phyloP scores from a whole-genome alignment of 345 rosid species.

The Salix arbutifolia region DNA sequence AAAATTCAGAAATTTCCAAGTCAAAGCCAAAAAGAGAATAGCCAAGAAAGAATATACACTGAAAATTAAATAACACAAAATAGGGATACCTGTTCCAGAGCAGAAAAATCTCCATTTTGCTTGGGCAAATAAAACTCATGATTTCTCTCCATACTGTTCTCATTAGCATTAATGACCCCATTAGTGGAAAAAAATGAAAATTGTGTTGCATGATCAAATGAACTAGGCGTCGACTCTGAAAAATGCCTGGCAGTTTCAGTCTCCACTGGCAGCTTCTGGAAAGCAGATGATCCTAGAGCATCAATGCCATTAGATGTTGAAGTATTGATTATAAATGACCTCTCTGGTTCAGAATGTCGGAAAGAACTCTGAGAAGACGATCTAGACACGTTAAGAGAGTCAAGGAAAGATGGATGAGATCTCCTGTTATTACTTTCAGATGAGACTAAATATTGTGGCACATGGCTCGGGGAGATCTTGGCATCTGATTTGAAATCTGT shows the following conservation, averaged over 20 bases:
- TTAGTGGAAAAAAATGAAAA: constrained; percentile 31
- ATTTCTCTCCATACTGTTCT: constrained; percentile 27
- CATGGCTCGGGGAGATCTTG: constrained; percentile 37
- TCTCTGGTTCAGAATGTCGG: constrained; percentile 36
- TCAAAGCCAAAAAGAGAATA: neutral
- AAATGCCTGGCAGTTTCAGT: constrained; percentile 34
- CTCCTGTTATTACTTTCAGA: constrained; percentile 54
- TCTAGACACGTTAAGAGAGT: constrained; percentile 65
- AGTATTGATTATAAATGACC: constrained; percentile 28
- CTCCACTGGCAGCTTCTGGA: constrained; percentile 29
- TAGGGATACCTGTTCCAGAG: constrained; percentile 79
- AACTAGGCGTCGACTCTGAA: constrained; percentile 27
- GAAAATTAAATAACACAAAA: neutral
- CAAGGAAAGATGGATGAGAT: constrained; percentile 87
- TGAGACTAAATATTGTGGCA: constrained; percentile 30
- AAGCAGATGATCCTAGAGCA: constrained; percentile 34
- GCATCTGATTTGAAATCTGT: constrained; percentile 38
- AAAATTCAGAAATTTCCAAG: neutral
- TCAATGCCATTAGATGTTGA: constrained; percentile 35
- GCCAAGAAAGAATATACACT: neutral
- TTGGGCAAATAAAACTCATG: constrained; percentile 48
- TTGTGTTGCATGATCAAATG: constrained; percentile 28
- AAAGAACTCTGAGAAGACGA: constrained; percentile 41
- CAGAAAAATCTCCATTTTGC: constrained; percentile 78
- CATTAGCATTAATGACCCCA: constrained; percentile 35